phyloP scores from a whole-genome alignment of 371 early-diverging fungal genomes.

The Choanephora cucurbitarum region DNA sequence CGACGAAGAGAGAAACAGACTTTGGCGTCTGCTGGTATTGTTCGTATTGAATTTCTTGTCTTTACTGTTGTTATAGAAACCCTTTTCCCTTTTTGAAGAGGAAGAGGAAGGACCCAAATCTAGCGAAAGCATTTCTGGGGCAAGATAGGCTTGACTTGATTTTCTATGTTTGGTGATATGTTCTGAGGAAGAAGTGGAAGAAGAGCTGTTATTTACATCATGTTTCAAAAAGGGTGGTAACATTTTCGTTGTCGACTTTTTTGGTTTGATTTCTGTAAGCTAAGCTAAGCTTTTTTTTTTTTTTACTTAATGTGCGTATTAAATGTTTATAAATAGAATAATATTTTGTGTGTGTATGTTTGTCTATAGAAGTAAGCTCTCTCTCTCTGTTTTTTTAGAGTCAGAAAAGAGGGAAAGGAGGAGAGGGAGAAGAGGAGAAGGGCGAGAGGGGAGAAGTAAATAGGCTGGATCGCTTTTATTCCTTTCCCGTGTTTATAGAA shows the following conservation, averaged over 20 bases:
- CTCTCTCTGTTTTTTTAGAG: too few species aligned
- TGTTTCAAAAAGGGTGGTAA: conserved; percentile 31
- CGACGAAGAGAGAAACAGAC: conserved; percentile 9
- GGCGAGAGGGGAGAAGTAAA: too few species aligned
- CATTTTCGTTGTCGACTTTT: too few species aligned
- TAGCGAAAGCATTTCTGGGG: conserved; percentile 24
- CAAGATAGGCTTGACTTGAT: conserved; percentile 18
- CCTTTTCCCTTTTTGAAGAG: conserved; percentile 7
- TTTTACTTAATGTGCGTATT: too few species aligned
- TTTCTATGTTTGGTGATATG: conserved; percentile 24
- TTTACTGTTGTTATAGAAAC: conserved; percentile 19
- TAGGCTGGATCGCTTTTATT: too few species aligned
- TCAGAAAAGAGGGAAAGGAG: too few species aligned
- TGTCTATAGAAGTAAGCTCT: too few species aligned
- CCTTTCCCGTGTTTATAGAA: too few species aligned
- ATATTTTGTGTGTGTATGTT: too few species aligned
- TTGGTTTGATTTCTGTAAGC: conserved; percentile 5
- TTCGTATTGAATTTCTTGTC: background rate
- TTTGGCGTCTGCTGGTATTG: background rate
- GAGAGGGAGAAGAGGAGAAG: too few species aligned
- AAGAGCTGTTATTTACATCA: conserved; percentile 22
- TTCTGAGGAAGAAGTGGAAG: conserved; percentile 19
- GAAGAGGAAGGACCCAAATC: conserved; percentile 15
- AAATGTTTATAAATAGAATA: too few species aligned
- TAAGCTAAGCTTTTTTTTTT: too few species aligned